Conservation (phyloP, 768 basidiomycete genomes). For the Tylopilus cervinicoccineus region DNA sequence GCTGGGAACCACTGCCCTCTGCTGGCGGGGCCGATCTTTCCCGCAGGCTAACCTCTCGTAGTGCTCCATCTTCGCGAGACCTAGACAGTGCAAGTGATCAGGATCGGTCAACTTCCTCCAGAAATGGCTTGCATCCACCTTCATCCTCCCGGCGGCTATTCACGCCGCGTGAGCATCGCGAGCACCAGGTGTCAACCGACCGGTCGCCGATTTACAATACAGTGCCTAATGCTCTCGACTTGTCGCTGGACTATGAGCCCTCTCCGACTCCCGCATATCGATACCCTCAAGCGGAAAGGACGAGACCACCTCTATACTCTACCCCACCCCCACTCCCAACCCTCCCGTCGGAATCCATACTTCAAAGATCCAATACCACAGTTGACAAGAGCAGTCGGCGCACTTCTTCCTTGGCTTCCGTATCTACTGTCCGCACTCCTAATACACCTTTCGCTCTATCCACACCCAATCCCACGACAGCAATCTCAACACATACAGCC, state of each 20-base stretch:
- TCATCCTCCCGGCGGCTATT: conserved; percentile 49
- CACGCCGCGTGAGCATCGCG: conserved; percentile 53
- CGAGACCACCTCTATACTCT: conserved; percentile 42
- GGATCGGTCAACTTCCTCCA: conserved; percentile 23
- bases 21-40: conserved; percentile 21
- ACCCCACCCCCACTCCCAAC: conserved; percentile 58
- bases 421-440: conserved; percentile 42
- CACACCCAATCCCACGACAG: conserved; percentile 61
- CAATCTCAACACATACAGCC: conserved; percentile 61
- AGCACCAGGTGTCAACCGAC: conserved; percentile 30
- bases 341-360: conserved; percentile 54
- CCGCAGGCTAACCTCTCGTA: conserved; percentile 25
- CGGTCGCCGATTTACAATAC: conserved; percentile 16
- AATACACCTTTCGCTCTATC: conserved; percentile 44
- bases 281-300: conserved; percentile 35
- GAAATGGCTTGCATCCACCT: conserved; percentile 21
- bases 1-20: conserved; percentile 38
- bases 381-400: conserved; percentile 32
- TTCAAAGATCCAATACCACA: conserved; percentile 21
- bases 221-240: conserved; percentile 27
- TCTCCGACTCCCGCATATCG: conserved; percentile 45
- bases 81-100: conserved; percentile 26
- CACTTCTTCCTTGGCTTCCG: conserved; percentile 43
- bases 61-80: conserved; percentile 24
- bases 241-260: conserved; percentile 37